Evolutionary conservation across 495 filamentous ascomycete species (phyloP).

Genomic region (Saxispiralis lemnorum): DNA sequence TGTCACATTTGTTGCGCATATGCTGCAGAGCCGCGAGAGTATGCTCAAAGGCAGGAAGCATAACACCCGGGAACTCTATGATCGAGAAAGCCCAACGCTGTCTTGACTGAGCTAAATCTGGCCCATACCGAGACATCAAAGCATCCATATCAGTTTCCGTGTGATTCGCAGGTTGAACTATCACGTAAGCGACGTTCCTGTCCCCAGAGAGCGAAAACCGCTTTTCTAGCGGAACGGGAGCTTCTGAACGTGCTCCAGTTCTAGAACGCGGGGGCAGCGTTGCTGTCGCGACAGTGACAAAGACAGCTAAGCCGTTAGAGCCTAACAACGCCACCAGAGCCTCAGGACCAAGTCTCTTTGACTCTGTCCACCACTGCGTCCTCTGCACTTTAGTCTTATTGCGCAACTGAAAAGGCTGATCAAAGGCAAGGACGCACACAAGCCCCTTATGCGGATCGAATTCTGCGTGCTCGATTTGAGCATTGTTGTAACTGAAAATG

Average conservation of each 20-base stretch:
- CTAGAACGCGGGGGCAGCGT: not conserved
- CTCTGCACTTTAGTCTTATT: constrained; percentile 22
- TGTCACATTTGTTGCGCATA: constrained; percentile 29
- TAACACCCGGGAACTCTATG: constrained; percentile 53
- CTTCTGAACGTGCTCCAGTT: not conserved
- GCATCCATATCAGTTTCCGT: not conserved
- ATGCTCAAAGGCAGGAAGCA: constrained; percentile 49
- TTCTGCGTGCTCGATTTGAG: constrained; percentile 20
- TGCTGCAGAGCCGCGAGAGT: constrained; percentile 46
- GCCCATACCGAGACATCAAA: not conserved
- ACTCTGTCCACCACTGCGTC: constrained; percentile 42
- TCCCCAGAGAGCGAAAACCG: not conserved
- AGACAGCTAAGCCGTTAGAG: constrained; percentile 30
- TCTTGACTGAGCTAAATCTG: not conserved
- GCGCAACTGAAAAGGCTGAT: constrained; percentile 31
- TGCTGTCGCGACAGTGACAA: constrained; percentile 35
- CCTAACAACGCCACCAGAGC: constrained; percentile 42
- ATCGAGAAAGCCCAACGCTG: constrained; percentile 22
- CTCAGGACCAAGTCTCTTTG: constrained; percentile 37
- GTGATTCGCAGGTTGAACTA: constrained; percentile 15
- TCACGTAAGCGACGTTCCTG: constrained; percentile 12
- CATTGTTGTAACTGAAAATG: constrained; percentile 28
- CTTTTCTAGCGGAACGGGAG: not conserved
- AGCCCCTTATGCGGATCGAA: constrained; percentile 37
- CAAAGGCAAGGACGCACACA: constrained; percentile 36